Base-by-base conservation (phyloP, 495 filamentous ascomycete species). In the Penicillium maclennaniae region DNA sequence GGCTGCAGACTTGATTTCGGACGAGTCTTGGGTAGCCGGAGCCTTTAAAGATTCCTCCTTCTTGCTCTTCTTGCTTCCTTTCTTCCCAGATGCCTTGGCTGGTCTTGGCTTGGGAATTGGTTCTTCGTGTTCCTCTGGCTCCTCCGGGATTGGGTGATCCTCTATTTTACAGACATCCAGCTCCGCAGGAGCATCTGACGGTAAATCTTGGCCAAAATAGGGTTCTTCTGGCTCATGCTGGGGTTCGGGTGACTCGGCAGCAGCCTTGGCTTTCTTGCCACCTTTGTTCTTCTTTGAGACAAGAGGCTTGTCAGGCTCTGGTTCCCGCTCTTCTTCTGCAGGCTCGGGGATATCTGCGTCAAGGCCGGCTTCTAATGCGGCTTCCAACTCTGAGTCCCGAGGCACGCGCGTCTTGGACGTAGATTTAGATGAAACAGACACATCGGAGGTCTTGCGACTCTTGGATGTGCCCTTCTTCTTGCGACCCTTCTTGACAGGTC, bases 371-470 rank as follows among this genome's bases (percentile, higher is more conserved):
- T 85, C 80, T 3, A 91, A 72, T 27, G 79, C 83, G 21, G 80
- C 78, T n/a, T 91, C 83, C 28, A 89, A 75, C 47, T 88, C 87
- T 3, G 84, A 82, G 47, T 91, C 83, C 43, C 78, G 74, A 5
- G 77, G 77, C 1, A 74, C 47, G 27, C 60, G 65, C 19, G 69
- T 55, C 49, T 68, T 72, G 19, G 72, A 56, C 36, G 65, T 51
- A 4, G 69, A 39, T 59, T 77, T 70, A 45, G 74, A 59, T 52
- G 78, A 62, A n/a, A 73, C 59, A 7, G 80, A 81, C n/a, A 69
- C 61, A 23, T 69, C 68, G 2, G 86, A 86, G 2, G 59, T 74
- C 50, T 83, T 87, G 37, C 81, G 77, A 25, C 69, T 56, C 1
- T 71, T 74, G 12, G 78, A 77, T 23, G 77, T 61, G 12, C 59